Percentiles rank a stretch among this genome's conserved stretches.
Evolutionary conservation across 768 basidiomycete genomes (phyloP).

Genomic region (Baorangia bicolor): DNA sequence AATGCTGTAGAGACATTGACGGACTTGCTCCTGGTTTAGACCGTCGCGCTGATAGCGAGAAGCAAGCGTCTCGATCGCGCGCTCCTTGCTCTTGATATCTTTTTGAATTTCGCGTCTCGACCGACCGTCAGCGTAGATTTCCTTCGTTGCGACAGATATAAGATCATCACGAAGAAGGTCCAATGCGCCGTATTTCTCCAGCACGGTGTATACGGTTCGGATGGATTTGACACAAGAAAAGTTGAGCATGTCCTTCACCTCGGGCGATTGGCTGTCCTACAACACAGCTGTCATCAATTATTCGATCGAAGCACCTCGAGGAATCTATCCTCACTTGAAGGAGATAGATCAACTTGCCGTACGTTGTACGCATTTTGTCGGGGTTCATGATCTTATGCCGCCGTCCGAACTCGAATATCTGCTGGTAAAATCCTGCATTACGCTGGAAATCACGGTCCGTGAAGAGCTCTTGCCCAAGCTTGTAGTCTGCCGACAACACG

Average conservation of each 20-base stretch:
- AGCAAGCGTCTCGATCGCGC: constrained; percentile 76
- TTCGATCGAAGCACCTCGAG: background rate
- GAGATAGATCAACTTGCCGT: constrained; percentile 83
- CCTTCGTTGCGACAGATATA: constrained; percentile 73
- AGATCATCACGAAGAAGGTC: constrained; percentile 77
- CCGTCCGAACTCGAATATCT: constrained; percentile 78
- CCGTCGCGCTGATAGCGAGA: constrained; percentile 56
- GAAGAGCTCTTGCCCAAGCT: constrained; percentile 85
- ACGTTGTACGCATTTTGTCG: constrained; percentile 87
- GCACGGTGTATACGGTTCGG: constrained; percentile 65
- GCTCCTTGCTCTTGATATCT: constrained; percentile 82
- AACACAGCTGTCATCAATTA: background rate
- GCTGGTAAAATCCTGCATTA: constrained; percentile 78
- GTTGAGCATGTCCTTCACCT: constrained; percentile 75
- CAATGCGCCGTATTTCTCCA: constrained; percentile 63
- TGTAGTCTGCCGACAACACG: constrained; percentile 81
- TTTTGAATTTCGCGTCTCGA: constrained; percentile 76
- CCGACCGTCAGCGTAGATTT: constrained; percentile 73
- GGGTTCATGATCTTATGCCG: constrained; percentile 92
- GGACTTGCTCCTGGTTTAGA: constrained; percentile 62
- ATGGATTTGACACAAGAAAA: constrained; percentile 81
- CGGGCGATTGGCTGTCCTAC: constrained; percentile 81
- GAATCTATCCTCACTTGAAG: constrained; percentile 55
- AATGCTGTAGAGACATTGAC: constrained; percentile 83
- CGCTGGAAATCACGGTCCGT: constrained; percentile 76